These are phyloP conservation scores for Elsinoe arachidis DNA, from an alignment of 2,329 filamentous ascomycete genomes.

Conservation along the genomic window DNA sequence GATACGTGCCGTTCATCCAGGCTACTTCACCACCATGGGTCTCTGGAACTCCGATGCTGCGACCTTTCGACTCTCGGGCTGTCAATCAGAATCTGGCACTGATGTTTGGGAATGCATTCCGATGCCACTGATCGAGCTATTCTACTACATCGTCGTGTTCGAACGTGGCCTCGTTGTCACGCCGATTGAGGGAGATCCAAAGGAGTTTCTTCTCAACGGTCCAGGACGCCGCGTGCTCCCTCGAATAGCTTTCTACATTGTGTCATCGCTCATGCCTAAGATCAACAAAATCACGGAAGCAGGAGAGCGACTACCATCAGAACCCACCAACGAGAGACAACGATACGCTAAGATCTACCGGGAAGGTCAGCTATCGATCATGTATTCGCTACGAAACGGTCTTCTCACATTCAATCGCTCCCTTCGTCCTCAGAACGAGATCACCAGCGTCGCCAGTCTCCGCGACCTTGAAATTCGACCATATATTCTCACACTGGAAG, in stretches of 20 bases:
- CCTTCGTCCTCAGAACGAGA: neutral
- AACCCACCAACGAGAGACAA: slow-evolving; percentile 32
- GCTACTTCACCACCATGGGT: slow-evolving; percentile 26
- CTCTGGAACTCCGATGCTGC: slow-evolving; percentile 29
- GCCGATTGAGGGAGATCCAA: slow-evolving; percentile 20
- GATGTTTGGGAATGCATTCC: slow-evolving; percentile 20
- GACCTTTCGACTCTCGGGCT: slow-evolving; percentile 29
- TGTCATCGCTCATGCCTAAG: slow-evolving; percentile 27
- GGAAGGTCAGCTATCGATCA: slow-evolving; percentile 30
- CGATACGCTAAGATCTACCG: slow-evolving; percentile 36
- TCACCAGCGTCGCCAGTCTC: slow-evolving; percentile 1
- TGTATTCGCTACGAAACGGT: slow-evolving; percentile 22
- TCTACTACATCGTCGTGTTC: slow-evolving; percentile 27
- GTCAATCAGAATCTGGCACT: neutral
- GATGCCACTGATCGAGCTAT: slow-evolving; percentile 27
- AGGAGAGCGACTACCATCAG: slow-evolving; percentile 19
- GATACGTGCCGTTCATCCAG: slow-evolving; percentile 24
- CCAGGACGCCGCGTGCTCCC: slow-evolving; percentile 25
- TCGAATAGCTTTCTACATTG: slow-evolving; percentile 28
- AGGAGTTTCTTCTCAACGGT: slow-evolving; percentile 21
- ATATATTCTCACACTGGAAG: slow-evolving; percentile 25
- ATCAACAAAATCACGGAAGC: slow-evolving; percentile 24
- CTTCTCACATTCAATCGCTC: slow-evolving; percentile 23
- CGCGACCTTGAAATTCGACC: neutral
- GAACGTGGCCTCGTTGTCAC: slow-evolving; percentile 26